Evolutionary conservation across 2,329 filamentous ascomycete species (phyloP), one percentile per base, ranked within the genome.

Genomic region (Colletotrichum sansevieriae): DNA sequence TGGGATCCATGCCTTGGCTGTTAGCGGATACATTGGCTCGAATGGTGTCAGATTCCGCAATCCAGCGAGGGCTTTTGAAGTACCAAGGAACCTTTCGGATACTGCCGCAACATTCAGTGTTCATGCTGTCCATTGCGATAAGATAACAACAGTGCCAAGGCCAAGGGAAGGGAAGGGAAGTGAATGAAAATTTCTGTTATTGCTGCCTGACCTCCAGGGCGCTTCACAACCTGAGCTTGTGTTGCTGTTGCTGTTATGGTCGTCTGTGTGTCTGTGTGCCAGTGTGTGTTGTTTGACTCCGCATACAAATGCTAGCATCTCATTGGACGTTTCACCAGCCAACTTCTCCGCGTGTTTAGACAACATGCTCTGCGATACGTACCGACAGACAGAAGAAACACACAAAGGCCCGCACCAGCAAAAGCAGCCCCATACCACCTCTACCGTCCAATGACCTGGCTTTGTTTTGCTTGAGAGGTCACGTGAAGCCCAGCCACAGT

Each of bases 1-100:
- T 69, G 66, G 49, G 55, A 65, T 66, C 56, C 66, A 69, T 69
- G 65, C 65, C 61, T 57, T 55, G 63, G 62, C 54, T 65, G 55
- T 69, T 66, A 69, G 66, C 62, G 63, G 55, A 11, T 66, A 61
- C 56, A 18, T 52, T 63, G 66, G 63, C 63, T 43, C 41, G 47
- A 18, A 57, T 60, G 66, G 66, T 66, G 49, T 69, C 47, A 66
- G 62, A 56, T 68, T 63, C 43, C 13, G 37, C 25, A 49, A 55
- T 63, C 43, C 55, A 35, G 37, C 46, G 39, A 35, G 22, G 25
- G 25, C 25, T 25, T 25, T 4, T 25, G 25, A 25, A 25, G 25
- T 25, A 25, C 25, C 25, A 25, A 25, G 25, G 25, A 25, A 25
- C 25, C 18, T 18, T 18, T 18, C 18, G 25, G 25, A 25, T 5